Evolutionary conservation across 495 filamentous ascomycete species (phyloP).

Genomic region (Parathielavia hyrcaniae): DNA sequence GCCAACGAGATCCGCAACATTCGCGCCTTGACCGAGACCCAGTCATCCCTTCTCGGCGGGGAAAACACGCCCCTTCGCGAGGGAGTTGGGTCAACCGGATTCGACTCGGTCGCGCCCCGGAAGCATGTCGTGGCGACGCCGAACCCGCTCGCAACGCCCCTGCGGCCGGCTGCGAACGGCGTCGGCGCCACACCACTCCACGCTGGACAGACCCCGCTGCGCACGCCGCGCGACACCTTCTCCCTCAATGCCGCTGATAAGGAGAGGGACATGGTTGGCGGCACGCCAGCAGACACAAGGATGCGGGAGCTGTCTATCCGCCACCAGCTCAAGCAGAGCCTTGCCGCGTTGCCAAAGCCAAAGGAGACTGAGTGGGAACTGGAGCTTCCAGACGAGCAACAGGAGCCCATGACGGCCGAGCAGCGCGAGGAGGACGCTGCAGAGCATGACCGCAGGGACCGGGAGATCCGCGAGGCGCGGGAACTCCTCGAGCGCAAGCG

Average conservation of each 20-base stretch:
- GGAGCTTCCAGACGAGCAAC: constrained; percentile 79
- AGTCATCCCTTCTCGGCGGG: constrained; percentile 90
- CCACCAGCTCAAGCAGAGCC: constrained; percentile 61
- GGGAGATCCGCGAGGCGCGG: constrained; percentile 60
- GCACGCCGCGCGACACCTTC: constrained; percentile 86
- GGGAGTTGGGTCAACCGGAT: constrained; percentile 74
- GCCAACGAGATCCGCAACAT: constrained; percentile 97
- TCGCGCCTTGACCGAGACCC: constrained; percentile 82
- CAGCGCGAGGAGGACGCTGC: constrained; percentile 77
- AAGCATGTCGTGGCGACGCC: constrained; percentile 79
- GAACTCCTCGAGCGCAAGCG: constrained; percentile 73
- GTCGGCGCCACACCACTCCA: constrained; percentile 66
- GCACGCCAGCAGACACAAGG: constrained; percentile 72
- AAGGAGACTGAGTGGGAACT: constrained; percentile 88
- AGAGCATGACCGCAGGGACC: constrained; percentile 66
- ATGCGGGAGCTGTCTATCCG: constrained; percentile 65
- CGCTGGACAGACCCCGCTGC: constrained; percentile 76
- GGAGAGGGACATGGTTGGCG: constrained; percentile 61
- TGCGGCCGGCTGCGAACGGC: constrained; percentile 62
- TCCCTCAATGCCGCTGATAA: constrained; percentile 67
- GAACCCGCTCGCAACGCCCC: constrained; percentile 90
- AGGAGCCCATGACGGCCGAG: constrained; percentile 50
- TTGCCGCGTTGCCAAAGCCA: constrained; percentile 83
- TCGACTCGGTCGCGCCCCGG: constrained; percentile 77
- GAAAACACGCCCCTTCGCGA: constrained; percentile 88